Percentiles rank a stretch among this genome's conserved stretches.
Conservation (phyloP, 2,329 filamentous ascomycete genomes). For the Colletotrichum australisinense region DNA sequence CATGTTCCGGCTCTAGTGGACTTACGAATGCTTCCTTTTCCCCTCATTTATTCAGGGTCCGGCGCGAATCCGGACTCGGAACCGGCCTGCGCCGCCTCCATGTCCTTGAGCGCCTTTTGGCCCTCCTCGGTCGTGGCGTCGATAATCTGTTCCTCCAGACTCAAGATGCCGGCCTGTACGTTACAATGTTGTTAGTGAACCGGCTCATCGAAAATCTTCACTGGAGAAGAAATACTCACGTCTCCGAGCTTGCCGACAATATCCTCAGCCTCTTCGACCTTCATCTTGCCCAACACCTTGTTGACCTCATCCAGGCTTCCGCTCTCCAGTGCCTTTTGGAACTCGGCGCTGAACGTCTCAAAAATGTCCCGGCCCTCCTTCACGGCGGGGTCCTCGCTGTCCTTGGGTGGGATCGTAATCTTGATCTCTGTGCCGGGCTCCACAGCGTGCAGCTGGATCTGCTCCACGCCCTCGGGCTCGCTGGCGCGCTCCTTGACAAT, state of each 20-base stretch:
- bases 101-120: conserved; percentile 78
- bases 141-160: conserved; percentile 91
- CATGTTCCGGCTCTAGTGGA: neutral
- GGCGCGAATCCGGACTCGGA: conserved; percentile 43
- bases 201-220: conserved; percentile 1
- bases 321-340: conserved; percentile 86
- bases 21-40: neutral
- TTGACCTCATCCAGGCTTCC: conserved; percentile 78
- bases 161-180: conserved; percentile 81
- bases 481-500: conserved; percentile 68
- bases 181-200: conserved; percentile 41
- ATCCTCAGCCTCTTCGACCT: conserved; percentile 87
- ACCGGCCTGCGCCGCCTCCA: conserved; percentile 65
- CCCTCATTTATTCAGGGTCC: conserved; percentile 53
- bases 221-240: conserved; percentile 51
- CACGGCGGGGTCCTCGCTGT: conserved; percentile 73
- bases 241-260: conserved; percentile 83
- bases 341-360: conserved; percentile 82
- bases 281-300: conserved; percentile 83
- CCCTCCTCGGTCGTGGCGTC: conserved; percentile 94
- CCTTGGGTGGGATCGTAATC: conserved; percentile 80
- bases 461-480: conserved; percentile 78
- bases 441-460: conserved; percentile 97
- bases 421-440: conserved; percentile 93
- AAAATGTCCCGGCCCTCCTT: conserved; percentile 79